phyloP scores from a whole-genome alignment of 2,329 filamentous ascomycete genomes.

The Colletotrichum limetticola region DNA sequence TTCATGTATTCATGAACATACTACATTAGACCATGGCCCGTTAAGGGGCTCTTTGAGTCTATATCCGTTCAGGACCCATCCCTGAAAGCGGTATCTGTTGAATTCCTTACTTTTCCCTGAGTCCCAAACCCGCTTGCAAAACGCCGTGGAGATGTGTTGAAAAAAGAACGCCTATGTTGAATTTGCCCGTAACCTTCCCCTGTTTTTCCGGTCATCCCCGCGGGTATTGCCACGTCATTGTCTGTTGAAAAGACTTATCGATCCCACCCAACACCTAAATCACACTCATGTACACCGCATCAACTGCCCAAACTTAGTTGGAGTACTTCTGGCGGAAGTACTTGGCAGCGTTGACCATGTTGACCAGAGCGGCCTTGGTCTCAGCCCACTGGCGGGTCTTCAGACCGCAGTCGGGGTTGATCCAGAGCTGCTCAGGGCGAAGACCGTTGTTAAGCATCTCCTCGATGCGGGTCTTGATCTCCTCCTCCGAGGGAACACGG shows the following conservation, averaged over 20 bases:
- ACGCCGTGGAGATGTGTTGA: slow-evolving; percentile 37
- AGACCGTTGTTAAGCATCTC: slow-evolving; percentile 95
- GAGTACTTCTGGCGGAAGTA: slow-evolving; percentile 91
- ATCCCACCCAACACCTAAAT: slow-evolving; percentile 35
- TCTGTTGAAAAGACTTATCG: slow-evolving; percentile 38
- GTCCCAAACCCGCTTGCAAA: slow-evolving; percentile 36
- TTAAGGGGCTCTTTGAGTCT: slow-evolving; percentile 37
- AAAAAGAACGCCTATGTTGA: slow-evolving; percentile 39
- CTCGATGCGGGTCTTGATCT: slow-evolving; percentile 97
- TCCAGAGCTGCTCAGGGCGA: slow-evolving; percentile 98
- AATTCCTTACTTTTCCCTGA: slow-evolving; percentile 37
- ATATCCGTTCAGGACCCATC: slow-evolving; percentile 23
- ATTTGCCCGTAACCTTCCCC: slow-evolving; percentile 33
- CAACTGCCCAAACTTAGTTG: slow-evolving; percentile 37
- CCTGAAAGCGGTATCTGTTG: slow-evolving; percentile 37
- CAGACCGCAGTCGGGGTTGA: slow-evolving; percentile 98
- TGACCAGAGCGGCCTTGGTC: slow-evolving; percentile 94
- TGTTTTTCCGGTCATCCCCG: slow-evolving; percentile 36
- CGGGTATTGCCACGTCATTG: slow-evolving; percentile 35
- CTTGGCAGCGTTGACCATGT: slow-evolving; percentile 99
- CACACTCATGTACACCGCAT: slow-evolving; percentile 31
- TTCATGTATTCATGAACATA: slow-evolving; percentile 34
- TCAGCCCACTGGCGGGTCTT: slow-evolving; percentile 99
- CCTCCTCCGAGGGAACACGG: slow-evolving; percentile 94
- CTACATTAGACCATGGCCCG: slow-evolving; percentile 34